Conservation (phyloP, 2,329 filamentous ascomycete genomes). For the Claviceps spartinae region DNA sequence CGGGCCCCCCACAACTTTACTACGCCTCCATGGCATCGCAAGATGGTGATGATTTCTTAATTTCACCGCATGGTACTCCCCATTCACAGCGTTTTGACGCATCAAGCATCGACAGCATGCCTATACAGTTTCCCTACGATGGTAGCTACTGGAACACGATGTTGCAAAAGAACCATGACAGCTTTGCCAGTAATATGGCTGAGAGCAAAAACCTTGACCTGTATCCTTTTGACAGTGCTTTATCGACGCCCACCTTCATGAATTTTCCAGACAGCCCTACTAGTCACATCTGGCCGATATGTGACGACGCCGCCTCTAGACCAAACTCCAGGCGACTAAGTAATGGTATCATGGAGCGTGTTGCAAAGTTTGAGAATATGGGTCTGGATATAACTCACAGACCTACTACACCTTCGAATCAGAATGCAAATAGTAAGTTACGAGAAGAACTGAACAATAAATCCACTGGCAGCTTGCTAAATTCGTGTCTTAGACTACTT, state of each 20-base stretch:
- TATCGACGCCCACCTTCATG: slow-evolving; percentile 37
- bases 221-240: slow-evolving; percentile 30
- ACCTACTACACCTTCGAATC: slow-evolving; percentile 49
- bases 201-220: slow-evolving; percentile 35
- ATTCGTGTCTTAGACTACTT: slow-evolving; percentile 36
- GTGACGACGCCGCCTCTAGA: slow-evolving; percentile 32
- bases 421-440: slow-evolving; percentile 45
- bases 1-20: slow-evolving; percentile 36
- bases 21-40: slow-evolving; percentile 19
- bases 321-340: slow-evolving; percentile 37
- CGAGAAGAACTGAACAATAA: background rate
- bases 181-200: slow-evolving; percentile 27
- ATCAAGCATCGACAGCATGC: slow-evolving; percentile 29
- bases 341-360: slow-evolving; percentile 46
- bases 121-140: slow-evolving; percentile 35
- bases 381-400: slow-evolving; percentile 30
- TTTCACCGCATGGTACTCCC: slow-evolving; percentile 42
- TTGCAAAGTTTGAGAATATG: slow-evolving; percentile 45
- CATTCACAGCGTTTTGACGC: slow-evolving; percentile 39
- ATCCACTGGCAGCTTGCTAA: slow-evolving; percentile 1
- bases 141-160: slow-evolving; percentile 28
- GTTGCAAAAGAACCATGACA: slow-evolving; percentile 33
- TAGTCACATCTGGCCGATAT: slow-evolving; percentile 31
- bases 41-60: slow-evolving; percentile 40
- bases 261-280: slow-evolving; percentile 34